Percentiles rank a stretch among this genome's conserved stretches.
Conservation (phyloP, 2,329 filamentous ascomycete genomes). For the Didymella sp. region DNA sequence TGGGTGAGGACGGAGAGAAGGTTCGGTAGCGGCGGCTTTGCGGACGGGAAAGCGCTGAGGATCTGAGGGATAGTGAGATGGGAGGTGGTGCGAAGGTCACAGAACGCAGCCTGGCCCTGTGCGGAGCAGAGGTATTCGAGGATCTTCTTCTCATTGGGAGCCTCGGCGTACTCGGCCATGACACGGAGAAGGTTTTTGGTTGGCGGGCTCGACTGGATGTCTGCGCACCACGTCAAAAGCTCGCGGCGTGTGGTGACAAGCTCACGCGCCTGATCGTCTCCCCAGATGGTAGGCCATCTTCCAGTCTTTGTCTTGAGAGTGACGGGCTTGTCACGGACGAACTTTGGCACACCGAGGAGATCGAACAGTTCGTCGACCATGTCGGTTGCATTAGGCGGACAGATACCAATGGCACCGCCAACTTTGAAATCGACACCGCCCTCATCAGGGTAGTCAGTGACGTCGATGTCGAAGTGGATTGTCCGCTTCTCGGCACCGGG, state of each 20-base stretch:
- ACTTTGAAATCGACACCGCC: conserved; percentile 91
- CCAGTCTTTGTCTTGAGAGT: conserved; percentile 79
- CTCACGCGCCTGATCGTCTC: conserved; percentile 82
- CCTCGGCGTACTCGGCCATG: conserved; percentile 81
- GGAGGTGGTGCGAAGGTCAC: conserved; percentile 87
- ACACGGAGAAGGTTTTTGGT: conserved; percentile 86
- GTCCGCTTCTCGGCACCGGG: conserved; percentile 93
- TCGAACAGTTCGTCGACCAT: conserved; percentile 87
- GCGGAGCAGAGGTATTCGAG: conserved; percentile 84
- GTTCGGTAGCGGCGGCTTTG: conserved; percentile 83
- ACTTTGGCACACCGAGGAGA: conserved; percentile 78
- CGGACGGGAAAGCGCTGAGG: conserved; percentile 88
- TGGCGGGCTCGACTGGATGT: conserved; percentile 90
- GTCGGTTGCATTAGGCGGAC: conserved; percentile 80
- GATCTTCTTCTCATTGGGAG: conserved; percentile 85
- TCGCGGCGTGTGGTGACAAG: conserved; percentile 90
- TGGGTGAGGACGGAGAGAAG: conserved; percentile 82
- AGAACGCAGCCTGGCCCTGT: conserved; percentile 91
- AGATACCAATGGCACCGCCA: conserved; percentile 91
- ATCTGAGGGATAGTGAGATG: conserved; percentile 85
- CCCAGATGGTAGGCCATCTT: conserved; percentile 98
- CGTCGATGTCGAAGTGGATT: conserved; percentile 95
- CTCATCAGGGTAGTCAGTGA: conserved; percentile 91
- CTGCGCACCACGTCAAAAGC: conserved; percentile 93
- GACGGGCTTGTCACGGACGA: conserved; percentile 83